Conservation (phyloP, 2,329 filamentous ascomycete species). For the Diaporthe sp. region DNA sequence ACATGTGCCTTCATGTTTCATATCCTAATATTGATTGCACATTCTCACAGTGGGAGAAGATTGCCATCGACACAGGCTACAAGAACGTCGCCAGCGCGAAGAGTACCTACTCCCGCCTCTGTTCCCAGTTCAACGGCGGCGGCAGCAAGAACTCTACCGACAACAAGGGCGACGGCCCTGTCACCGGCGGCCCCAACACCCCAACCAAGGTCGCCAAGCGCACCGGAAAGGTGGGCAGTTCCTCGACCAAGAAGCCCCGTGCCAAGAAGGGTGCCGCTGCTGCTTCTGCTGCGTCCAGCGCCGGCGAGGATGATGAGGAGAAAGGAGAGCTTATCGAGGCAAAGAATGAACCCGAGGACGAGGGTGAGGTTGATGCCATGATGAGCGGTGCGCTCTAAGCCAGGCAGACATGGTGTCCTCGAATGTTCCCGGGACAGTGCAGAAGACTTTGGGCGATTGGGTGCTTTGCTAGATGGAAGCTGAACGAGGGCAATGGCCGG, state of each 20-base stretch:
- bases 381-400: slow-evolving; percentile 8
- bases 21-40: neutral
- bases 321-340: neutral
- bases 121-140: slow-evolving; percentile 29
- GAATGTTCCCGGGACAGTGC: neutral
- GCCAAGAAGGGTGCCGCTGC: slow-evolving; percentile 11
- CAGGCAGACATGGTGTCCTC: too few species aligned
- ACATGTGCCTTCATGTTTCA: neutral
- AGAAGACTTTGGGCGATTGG: neutral
- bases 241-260: slow-evolving; percentile 18
- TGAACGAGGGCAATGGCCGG: neutral
- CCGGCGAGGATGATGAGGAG: neutral
- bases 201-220: slow-evolving; percentile 32
- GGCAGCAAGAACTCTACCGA: neutral
- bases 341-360: neutral
- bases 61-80: slow-evolving; percentile 25
- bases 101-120: slow-evolving; percentile 36
- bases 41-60: slow-evolving; percentile 33
- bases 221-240: slow-evolving; percentile 28
- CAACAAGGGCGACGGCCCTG: neutral
- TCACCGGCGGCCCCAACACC: neutral
- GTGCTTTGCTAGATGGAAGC: neutral
- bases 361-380: neutral
- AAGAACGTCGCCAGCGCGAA: slow-evolving; percentile 35
- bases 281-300: neutral